These are phyloP conservation scores for Diaporthe velutina DNA, from an alignment of 2,329 filamentous ascomycete genomes.

Conservation along the genomic window DNA sequence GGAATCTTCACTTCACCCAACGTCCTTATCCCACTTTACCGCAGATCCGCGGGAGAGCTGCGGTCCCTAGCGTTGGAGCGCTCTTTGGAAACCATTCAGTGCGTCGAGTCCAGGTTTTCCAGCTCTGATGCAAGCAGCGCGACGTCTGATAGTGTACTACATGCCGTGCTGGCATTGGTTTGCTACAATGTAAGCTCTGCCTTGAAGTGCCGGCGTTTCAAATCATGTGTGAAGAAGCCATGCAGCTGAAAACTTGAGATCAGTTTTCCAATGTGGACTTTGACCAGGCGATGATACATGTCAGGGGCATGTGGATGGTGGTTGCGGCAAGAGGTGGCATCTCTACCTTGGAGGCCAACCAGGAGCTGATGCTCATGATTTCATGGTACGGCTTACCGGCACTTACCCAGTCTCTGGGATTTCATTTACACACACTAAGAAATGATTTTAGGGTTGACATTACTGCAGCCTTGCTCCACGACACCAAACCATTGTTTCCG, in stretches of 20 bases:
- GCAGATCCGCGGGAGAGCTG: neutral
- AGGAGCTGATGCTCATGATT: constrained; percentile 10
- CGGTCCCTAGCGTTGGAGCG: neutral
- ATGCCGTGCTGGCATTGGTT: neutral
- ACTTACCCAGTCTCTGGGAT: neutral
- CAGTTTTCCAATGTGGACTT: constrained; percentile 9
- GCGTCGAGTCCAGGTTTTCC: neutral
- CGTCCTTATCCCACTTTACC: neutral
- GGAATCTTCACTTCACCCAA: neutral
- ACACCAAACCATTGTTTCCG: neutral
- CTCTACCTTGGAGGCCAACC: constrained; percentile 1
- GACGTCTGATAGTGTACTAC: neutral
- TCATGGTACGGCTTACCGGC: neutral
- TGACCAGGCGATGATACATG: neutral
- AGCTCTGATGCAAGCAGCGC: neutral
- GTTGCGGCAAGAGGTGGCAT: constrained; percentile 7
- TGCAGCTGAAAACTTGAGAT: neutral
- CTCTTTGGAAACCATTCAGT: neutral
- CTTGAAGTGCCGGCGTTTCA: too few species aligned
- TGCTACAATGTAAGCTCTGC: constrained; percentile 22
- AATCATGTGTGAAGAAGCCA: too few species aligned
- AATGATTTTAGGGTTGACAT: neutral
- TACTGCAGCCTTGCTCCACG: constrained; percentile 8
- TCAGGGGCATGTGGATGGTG: constrained; percentile 3
- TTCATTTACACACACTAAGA: neutral